Percentiles rank a stretch among this genome's conserved stretches.
phyloP scores from a whole-genome alignment of 176 grass and related monocot species.

The Bolboschoenus planiculmis region DNA sequence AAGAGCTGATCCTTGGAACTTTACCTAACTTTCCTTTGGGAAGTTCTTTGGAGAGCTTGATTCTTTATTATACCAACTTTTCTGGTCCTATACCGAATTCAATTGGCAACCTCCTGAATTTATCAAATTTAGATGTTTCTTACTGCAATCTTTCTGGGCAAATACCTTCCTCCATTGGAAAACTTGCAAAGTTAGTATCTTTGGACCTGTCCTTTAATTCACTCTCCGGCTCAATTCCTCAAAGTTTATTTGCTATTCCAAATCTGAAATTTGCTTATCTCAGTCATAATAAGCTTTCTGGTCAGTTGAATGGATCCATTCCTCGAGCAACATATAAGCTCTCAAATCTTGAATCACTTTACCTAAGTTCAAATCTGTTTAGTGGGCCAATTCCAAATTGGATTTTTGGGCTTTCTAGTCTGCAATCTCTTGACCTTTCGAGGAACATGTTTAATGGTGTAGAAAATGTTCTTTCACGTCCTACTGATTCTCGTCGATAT shows the following conservation, averaged over 20 bases:
- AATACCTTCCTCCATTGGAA: not conserved
- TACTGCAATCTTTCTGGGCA: not conserved
- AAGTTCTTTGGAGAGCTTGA: not conserved
- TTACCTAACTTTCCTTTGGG: not conserved
- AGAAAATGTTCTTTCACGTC: no score
- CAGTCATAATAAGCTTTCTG: not conserved
- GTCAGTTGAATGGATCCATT: not conserved
- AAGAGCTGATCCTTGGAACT: not conserved
- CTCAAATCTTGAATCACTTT: not conserved
- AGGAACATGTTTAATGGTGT: conserved; percentile 25
- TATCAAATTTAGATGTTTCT: not conserved
- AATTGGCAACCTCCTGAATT: not conserved
- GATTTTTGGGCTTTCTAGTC: conserved; percentile 6
- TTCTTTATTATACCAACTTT: not conserved
- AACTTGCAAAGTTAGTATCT: not conserved
- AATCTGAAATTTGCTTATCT: not conserved
- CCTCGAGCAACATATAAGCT: not conserved
- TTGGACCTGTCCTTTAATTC: not conserved
- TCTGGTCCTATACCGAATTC: not conserved
- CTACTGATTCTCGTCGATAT: no score
- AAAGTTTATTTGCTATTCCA: not conserved
- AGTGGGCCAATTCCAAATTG: conserved; percentile 23
- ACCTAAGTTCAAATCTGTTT: not conserved
- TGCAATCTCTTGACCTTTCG: accelerated
- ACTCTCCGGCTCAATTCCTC: not conserved